These are phyloP conservation scores for Globisporangium emineosum DNA, from an alignment of 352 stramenopile species.

Conservation along the genomic window DNA sequence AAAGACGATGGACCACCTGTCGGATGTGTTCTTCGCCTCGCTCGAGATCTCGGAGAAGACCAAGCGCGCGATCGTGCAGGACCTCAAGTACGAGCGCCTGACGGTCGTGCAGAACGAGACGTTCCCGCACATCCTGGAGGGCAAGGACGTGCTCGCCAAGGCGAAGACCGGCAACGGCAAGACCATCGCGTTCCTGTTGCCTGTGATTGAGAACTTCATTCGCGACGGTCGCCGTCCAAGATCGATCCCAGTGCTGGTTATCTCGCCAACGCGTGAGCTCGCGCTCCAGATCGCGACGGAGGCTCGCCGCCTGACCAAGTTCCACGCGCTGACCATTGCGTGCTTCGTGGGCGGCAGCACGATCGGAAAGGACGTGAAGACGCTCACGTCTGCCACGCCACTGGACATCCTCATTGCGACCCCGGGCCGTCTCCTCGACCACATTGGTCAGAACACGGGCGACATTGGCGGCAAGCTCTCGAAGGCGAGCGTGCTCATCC, in stretches of 20 bases:
- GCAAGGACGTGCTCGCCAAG: constrained; percentile 91
- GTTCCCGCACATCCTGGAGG: constrained; percentile 65
- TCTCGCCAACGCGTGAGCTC: constrained; percentile 95
- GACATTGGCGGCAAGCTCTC: constrained; percentile 60
- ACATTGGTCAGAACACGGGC: constrained; percentile 91
- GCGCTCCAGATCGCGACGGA: constrained; percentile 94
- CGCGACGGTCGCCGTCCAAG: constrained; percentile 52
- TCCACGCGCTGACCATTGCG: constrained; percentile 65
- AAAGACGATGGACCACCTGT: constrained; percentile 28
- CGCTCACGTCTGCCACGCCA: constrained; percentile 28
- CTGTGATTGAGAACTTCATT: constrained; percentile 77
- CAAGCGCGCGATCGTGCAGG: constrained; percentile 71
- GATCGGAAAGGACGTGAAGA: constrained; percentile 64
- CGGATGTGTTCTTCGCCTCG: constrained; percentile 50
- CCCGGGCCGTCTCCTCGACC: constrained; percentile 94
- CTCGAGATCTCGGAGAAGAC: constrained; percentile 56
- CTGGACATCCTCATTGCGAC: constrained; percentile 96
- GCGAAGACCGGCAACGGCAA: constrained; percentile 90
- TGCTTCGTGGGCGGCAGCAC: constrained; percentile 90
- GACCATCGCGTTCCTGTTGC: constrained; percentile 86
- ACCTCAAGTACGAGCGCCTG: constrained; percentile 84
- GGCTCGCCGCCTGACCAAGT: constrained; percentile 81
- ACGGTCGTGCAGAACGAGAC: constrained; percentile 89
- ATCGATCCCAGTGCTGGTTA: constrained; percentile 88
- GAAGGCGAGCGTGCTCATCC: constrained; percentile 60